Evolutionary conservation across 352 stramenopile species (phyloP).

Genomic region (Phytophthora cryptogea): DNA sequence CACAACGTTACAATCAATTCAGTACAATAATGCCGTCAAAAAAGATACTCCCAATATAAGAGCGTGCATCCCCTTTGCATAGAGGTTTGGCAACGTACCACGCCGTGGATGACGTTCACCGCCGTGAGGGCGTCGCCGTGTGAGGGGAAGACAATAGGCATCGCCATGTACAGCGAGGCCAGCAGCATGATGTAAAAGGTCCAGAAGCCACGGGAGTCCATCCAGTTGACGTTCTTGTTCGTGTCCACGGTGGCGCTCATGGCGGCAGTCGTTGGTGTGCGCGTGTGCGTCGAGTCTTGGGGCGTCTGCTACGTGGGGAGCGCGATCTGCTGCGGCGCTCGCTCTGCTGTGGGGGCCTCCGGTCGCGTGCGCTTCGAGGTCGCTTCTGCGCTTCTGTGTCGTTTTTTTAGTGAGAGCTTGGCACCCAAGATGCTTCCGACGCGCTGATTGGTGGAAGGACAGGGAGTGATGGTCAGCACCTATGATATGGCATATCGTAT

Average conservation of each 20-base stretch:
- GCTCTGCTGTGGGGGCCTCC: neutral
- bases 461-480: constrained; percentile 16
- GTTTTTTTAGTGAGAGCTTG: constrained; percentile 27
- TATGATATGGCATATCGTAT: neutral
- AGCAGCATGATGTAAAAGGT: constrained; percentile 87
- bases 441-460: constrained; percentile 23
- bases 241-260: constrained; percentile 63
- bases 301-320: neutral
- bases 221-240: constrained; percentile 93
- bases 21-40: constrained; percentile 3
- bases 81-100: constrained; percentile 48
- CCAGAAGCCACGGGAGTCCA: constrained; percentile 88
- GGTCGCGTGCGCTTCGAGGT: neutral
- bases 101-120: constrained; percentile 85
- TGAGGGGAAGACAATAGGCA: constrained; percentile 75
- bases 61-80: neutral
- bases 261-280: constrained; percentile 1
- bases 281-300: neutral
- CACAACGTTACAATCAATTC: constrained; percentile 16
- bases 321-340: constrained; percentile 3
- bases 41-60: constrained; percentile 4
- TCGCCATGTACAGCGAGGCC: constrained; percentile 76
- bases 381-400: constrained; percentile 29
- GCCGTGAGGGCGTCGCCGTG: constrained; percentile 74
- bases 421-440: constrained; percentile 20